phyloP scores from a whole-genome alignment of 129 eudicot species.

The Flaveria trinervia region DNA sequence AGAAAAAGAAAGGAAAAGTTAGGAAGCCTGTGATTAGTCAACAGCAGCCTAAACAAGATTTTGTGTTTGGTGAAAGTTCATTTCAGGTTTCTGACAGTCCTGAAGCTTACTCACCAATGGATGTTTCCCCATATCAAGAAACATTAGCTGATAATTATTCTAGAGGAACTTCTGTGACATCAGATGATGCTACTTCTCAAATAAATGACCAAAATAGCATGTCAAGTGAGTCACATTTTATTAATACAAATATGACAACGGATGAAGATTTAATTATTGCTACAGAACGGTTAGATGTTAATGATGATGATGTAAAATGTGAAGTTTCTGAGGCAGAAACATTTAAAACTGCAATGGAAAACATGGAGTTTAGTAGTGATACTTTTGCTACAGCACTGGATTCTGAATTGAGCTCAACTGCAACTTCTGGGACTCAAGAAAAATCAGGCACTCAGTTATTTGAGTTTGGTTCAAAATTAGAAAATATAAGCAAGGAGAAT shows the following conservation, averaged over 20 bases:
- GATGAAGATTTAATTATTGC: slow-evolving; percentile 63
- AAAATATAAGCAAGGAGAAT: slow-evolving; percentile 43
- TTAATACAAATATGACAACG: slow-evolving; percentile 36
- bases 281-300: slow-evolving; percentile 51
- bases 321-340: slow-evolving; percentile 59
- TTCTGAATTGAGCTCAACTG: slow-evolving; percentile 55
- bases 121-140: slow-evolving; percentile 83
- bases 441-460: slow-evolving; percentile 44
- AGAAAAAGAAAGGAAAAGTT: slow-evolving; percentile 65
- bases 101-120: slow-evolving; percentile 93
- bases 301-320: slow-evolving; percentile 39
- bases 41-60: slow-evolving; percentile 31
- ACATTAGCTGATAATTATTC: slow-evolving; percentile 45
- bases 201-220: slow-evolving; percentile 38
- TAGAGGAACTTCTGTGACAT: slow-evolving; percentile 65
- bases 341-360: slow-evolving; percentile 70
- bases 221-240: slow-evolving; percentile 45
- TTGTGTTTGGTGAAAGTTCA: slow-evolving; percentile 34
- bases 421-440: slow-evolving; percentile 49
- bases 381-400: slow-evolving; percentile 63
- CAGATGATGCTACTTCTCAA: slow-evolving; percentile 46
- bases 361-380: slow-evolving; percentile 60
- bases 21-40: slow-evolving; percentile 46
- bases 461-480: slow-evolving; percentile 48
- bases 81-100: slow-evolving; percentile 42